These are phyloP conservation scores for Pichia insulana DNA, from an alignment of 805 yeast genomes.

Conservation along the genomic window DNA sequence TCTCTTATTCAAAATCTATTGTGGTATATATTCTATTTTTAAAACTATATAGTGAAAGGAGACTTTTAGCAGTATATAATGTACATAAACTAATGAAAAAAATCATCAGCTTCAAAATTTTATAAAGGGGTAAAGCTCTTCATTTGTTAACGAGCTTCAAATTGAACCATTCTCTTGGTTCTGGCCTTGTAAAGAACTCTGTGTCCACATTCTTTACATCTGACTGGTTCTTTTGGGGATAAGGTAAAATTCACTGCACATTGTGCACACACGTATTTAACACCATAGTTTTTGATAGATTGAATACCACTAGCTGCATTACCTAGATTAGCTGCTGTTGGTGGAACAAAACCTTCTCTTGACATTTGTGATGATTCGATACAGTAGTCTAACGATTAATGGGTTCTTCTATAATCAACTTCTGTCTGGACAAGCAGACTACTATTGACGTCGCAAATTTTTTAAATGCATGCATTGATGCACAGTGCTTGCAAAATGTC, in stretches of 20 bases:
- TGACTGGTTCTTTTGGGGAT: slow-evolving; percentile 89
- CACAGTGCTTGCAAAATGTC: too few species aligned
- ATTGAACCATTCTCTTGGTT: slow-evolving; percentile 92
- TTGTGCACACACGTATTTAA: slow-evolving; percentile 91
- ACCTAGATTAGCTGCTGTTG: slow-evolving; percentile 61
- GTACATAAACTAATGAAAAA: neutral
- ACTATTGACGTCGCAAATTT: too few species aligned
- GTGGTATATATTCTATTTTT: too few species aligned
- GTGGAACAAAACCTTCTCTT: slow-evolving; percentile 85
- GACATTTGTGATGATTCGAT: slow-evolving; percentile 9
- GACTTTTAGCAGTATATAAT: neutral
- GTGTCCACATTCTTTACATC: slow-evolving; percentile 98
- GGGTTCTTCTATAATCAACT: neutral
- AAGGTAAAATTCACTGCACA: slow-evolving; percentile 86
- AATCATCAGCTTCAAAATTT: too few species aligned
- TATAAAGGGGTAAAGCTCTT: neutral
- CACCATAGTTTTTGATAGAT: slow-evolving; percentile 64
- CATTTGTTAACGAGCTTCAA: slow-evolving; percentile 57
- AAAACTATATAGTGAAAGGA: too few species aligned
- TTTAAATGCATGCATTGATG: too few species aligned
- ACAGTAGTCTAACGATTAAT: too few species aligned
- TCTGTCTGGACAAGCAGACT: too few species aligned
- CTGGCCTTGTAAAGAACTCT: slow-evolving; percentile 95
- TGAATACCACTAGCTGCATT: slow-evolving; percentile 81
- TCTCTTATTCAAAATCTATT: too few species aligned